Percentiles rank a stretch among this genome's conserved stretches.
phyloP scores from a whole-genome alignment of 176 grass and related monocot genomes.

The Carex kokanica region DNA sequence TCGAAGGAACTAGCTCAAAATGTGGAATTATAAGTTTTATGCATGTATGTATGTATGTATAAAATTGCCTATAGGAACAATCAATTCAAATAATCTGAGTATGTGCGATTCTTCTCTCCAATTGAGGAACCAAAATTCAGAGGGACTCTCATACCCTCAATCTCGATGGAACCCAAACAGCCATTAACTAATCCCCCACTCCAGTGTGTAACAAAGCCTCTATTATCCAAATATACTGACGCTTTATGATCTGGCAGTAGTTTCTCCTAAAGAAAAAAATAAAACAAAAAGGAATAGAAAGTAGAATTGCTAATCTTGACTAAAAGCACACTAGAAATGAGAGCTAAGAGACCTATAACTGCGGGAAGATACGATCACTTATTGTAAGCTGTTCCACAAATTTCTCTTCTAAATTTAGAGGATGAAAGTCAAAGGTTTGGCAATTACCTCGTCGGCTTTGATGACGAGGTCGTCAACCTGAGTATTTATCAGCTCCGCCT shows the following conservation, averaged over 20 bases:
- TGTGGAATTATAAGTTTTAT: not conserved
- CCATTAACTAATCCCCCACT: not conserved
- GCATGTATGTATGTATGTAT: not conserved
- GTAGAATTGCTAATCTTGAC: not conserved
- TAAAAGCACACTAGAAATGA: not conserved
- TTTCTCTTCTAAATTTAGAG: not conserved
- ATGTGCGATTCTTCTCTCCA: not conserved
- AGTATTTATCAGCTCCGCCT: conserved; percentile 1
- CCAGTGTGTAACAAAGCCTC: not conserved
- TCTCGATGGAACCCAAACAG: not conserved
- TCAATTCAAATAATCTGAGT: not conserved
- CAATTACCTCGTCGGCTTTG: conserved; percentile 23
- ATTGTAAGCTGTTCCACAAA: not conserved
- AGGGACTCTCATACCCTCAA: not conserved
- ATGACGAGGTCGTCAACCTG: not conserved
- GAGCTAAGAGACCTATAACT: not conserved
- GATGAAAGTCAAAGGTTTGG: not conserved
- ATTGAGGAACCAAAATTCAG: not conserved
- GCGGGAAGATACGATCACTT: not conserved
- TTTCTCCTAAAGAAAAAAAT: not conserved
- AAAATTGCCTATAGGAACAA: not conserved
- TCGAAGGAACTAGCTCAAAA: not conserved
- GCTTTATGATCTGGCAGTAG: not conserved
- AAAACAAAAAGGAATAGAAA: not conserved
- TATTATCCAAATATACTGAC: not conserved